Percentiles rank a stretch among this genome's conserved stretches.
Conservation (phyloP, 2,329 filamentous ascomycete genomes). For the Plectosphaerella plurivora region DNA sequence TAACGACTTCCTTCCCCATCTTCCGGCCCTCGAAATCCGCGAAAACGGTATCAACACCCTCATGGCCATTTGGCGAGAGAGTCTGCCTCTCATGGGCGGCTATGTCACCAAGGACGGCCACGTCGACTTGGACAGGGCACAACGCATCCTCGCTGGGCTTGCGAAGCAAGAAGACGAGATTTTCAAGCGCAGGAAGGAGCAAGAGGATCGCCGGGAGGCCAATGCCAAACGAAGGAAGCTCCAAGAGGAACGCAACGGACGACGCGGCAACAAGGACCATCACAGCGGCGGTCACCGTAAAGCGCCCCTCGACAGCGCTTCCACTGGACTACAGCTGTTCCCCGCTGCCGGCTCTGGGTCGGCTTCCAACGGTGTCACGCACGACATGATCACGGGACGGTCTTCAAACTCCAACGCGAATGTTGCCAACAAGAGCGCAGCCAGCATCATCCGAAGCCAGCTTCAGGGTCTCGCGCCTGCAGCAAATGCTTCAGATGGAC, state of each 20-base stretch:
- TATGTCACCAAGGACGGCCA: constrained; percentile 95
- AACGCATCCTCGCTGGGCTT: constrained; percentile 81
- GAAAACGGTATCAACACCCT: constrained; percentile 96
- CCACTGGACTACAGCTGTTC: constrained; percentile 11
- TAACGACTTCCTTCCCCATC: constrained; percentile 95
- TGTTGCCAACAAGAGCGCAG: constrained; percentile 88
- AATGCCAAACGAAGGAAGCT: constrained; percentile 74
- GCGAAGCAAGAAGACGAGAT: constrained; percentile 93
- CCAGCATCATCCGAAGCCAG: constrained; percentile 78
- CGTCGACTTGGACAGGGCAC: constrained; percentile 81
- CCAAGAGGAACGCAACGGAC: constrained; percentile 48
- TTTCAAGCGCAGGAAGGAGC: constrained; percentile 81
- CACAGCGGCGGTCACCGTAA: constrained; percentile 10
- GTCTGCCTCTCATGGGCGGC: constrained; percentile 84
- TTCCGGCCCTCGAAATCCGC: constrained; percentile 94
- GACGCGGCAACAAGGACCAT: constrained; percentile 27
- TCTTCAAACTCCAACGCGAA: constrained; percentile 50
- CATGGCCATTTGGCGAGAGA: constrained; percentile 95
- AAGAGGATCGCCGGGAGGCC: constrained; percentile 78
- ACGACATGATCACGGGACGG: constrained; percentile 70
- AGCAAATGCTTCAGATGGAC: constrained; percentile 5
- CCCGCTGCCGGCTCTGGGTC: constrained; percentile 41
- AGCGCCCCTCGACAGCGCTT: constrained; percentile 14
- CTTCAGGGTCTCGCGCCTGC: constrained; percentile 49
- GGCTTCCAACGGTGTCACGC: constrained; percentile 60